Percentiles rank a stretch among this genome's conserved stretches.
phyloP scores from a whole-genome alignment of 306 rosid genomes.

The Trifolium fragiferum region DNA sequence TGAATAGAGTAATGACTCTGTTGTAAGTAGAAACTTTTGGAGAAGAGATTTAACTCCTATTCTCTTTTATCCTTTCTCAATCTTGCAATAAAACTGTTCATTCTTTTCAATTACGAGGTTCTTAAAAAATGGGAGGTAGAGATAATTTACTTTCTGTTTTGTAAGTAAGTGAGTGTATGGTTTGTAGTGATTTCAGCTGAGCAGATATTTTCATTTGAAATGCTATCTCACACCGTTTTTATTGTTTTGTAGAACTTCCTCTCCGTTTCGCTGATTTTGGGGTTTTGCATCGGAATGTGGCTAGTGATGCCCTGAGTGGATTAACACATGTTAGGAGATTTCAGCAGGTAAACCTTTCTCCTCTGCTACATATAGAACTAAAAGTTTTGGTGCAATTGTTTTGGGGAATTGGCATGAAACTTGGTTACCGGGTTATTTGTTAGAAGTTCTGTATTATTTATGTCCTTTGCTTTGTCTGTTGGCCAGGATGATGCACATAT shows the following conservation, averaged over 20 bases:
- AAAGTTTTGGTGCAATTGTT: background rate
- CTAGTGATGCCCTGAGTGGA: constrained; percentile 94
- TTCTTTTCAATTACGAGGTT: background rate
- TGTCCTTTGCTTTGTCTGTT: constrained; percentile 40
- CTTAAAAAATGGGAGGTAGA: background rate
- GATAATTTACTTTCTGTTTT: background rate
- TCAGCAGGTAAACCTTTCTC: constrained; percentile 72
- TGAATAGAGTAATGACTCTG: background rate
- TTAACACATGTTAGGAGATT: constrained; percentile 87
- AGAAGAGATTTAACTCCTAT: too few relatives aligned
- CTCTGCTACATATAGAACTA: background rate
- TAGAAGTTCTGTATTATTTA: constrained; percentile 31
- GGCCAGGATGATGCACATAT: constrained; percentile 94
- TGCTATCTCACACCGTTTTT: constrained; percentile 14
- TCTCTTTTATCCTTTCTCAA: background rate
- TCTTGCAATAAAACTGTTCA: background rate
- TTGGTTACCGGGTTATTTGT: too few relatives aligned
- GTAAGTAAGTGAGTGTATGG: background rate
- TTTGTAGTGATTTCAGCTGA: background rate
- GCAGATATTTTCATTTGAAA: background rate
- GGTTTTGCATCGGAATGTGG: constrained; percentile 94
- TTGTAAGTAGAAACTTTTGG: too few relatives aligned
- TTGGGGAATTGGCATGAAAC: too few relatives aligned
- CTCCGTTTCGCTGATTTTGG: constrained; percentile 96
- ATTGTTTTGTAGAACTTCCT: constrained; percentile 76